These are phyloP conservation scores for Platismatia glauca DNA, from an alignment of 495 filamentous ascomycete species.

Conservation along the genomic window DNA sequence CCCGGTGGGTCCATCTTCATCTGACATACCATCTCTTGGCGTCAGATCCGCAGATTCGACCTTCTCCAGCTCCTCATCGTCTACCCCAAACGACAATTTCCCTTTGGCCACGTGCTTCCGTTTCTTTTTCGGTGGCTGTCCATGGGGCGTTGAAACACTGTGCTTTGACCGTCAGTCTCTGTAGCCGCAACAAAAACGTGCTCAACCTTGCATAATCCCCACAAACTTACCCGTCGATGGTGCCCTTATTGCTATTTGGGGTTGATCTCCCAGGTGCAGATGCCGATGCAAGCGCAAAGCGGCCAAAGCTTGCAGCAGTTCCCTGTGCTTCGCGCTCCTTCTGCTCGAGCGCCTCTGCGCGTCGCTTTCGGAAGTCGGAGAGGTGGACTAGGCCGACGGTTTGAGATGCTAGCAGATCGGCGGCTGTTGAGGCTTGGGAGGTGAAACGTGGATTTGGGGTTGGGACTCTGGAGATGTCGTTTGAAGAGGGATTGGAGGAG, in stretches of 20 bases:
- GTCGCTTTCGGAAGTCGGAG: conserved; percentile 92
- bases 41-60: conserved; percentile 11
- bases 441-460: conserved; percentile 59
- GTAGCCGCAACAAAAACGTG: conserved; percentile 2
- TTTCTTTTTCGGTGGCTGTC: conserved; percentile 55
- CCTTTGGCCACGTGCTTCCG: conserved; percentile 53
- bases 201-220: not conserved
- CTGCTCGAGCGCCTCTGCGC: conserved; percentile 86
- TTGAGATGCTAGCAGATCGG: conserved; percentile 83
- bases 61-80: conserved; percentile 44
- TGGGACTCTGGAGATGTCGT: conserved; percentile 33
- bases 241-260: conserved; percentile 46
- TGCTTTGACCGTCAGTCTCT: conserved; percentile 34
- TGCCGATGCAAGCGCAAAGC: conserved; percentile 36
- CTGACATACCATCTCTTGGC: conserved; percentile 9
- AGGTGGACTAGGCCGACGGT: conserved; percentile 90
- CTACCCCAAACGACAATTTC: conserved; percentile 60
- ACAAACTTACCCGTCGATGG: conserved; percentile 44
- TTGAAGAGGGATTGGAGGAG: conserved; percentile 26
- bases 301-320: conserved; percentile 42
- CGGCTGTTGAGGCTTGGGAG: conserved; percentile 67
- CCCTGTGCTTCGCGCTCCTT: conserved; percentile 75
- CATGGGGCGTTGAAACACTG: conserved; percentile 38
- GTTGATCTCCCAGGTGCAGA: conserved; percentile 44
- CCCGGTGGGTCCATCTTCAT: conserved; percentile 29